phyloP scores from a whole-genome alignment of 257 asterid genomes.

The Solanum phureja region DNA sequence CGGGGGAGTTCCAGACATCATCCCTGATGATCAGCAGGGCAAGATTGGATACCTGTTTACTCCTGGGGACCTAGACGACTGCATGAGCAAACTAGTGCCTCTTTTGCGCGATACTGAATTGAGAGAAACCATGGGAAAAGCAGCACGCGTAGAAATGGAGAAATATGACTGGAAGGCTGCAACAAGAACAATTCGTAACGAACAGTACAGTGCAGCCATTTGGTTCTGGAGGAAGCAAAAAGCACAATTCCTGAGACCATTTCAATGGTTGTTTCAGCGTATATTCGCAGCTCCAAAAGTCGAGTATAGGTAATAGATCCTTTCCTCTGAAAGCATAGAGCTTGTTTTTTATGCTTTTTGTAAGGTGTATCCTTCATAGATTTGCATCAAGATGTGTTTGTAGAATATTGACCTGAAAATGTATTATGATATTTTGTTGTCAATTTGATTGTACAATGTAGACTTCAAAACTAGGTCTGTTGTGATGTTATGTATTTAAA shows the following conservation, averaged over 20 bases:
- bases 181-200: conserved; percentile 61
- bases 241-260: conserved; percentile 44
- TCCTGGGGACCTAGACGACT: conserved; percentile 85
- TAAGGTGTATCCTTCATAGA: background rate
- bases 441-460: background rate
- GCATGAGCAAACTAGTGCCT: conserved; percentile 65
- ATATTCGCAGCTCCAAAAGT: conserved; percentile 23
- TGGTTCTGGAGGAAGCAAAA: conserved; percentile 88
- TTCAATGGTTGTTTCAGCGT: conserved; percentile 62
- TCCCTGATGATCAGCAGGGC: conserved; percentile 80
- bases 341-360: background rate
- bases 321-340: background rate
- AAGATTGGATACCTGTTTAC: conserved; percentile 63
- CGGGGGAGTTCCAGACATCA: conserved; percentile 88
- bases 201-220: conserved; percentile 72
- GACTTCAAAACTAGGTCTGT: background rate
- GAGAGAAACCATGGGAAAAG: conserved; percentile 62
- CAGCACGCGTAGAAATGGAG: conserved; percentile 80
- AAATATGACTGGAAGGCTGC: conserved; percentile 96
- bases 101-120: conserved; percentile 45
- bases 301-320: conserved; percentile 10
- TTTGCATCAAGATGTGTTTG: background rate
- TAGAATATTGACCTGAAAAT: background rate
- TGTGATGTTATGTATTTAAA: conserved; percentile 3
- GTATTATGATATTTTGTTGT: background rate